Evolutionary conservation across 352 stramenopile species (phyloP).

Genomic region (Globisporangium polare): DNA sequence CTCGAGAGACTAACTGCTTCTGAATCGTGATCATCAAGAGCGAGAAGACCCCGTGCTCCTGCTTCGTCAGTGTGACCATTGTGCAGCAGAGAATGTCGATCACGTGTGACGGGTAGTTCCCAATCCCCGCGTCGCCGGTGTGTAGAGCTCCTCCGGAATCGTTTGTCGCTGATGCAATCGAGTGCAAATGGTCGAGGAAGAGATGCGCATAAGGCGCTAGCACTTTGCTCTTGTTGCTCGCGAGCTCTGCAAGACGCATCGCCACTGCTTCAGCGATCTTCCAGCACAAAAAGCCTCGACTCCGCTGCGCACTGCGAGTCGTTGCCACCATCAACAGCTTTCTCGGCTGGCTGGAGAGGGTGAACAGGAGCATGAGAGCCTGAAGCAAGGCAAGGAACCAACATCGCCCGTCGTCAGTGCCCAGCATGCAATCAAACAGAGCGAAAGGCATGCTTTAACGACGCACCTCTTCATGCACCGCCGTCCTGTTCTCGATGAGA

Average conservation of each 20-base stretch:
- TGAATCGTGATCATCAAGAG: conserved; percentile 85
- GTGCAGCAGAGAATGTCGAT: conserved; percentile 65
- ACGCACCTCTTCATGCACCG: conserved; percentile 59
- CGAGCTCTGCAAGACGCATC: conserved; percentile 37
- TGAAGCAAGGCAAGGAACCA: conserved; percentile 11
- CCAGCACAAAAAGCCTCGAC: conserved; percentile 45
- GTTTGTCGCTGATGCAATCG: conserved; percentile 41
- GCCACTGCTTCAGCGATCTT: conserved; percentile 60
- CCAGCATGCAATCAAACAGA: neutral
- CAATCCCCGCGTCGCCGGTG: conserved; percentile 8
- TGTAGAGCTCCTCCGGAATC: conserved; percentile 13
- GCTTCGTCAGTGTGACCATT: conserved; percentile 61
- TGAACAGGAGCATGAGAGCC: conserved; percentile 65
- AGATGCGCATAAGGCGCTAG: conserved; percentile 64
- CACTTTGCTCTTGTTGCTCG: conserved; percentile 26
- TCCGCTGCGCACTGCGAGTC: conserved; percentile 25
- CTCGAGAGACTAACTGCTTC: conserved; percentile 63
- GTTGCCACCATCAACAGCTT: conserved; percentile 53
- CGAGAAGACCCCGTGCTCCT: conserved; percentile 64
- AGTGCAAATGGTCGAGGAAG: conserved; percentile 75
- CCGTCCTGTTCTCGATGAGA: conserved; percentile 33
- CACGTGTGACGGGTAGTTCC: conserved; percentile 51
- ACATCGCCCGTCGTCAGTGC: neutral
- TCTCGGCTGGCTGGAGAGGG: conserved; percentile 59
- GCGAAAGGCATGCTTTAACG: neutral